A percentile compares a stretch with the other conserved stretches of the same genome.
phyloP scores from a whole-genome alignment of 1,139 yeast genomes.

The Sugiyamaella japonica region DNA sequence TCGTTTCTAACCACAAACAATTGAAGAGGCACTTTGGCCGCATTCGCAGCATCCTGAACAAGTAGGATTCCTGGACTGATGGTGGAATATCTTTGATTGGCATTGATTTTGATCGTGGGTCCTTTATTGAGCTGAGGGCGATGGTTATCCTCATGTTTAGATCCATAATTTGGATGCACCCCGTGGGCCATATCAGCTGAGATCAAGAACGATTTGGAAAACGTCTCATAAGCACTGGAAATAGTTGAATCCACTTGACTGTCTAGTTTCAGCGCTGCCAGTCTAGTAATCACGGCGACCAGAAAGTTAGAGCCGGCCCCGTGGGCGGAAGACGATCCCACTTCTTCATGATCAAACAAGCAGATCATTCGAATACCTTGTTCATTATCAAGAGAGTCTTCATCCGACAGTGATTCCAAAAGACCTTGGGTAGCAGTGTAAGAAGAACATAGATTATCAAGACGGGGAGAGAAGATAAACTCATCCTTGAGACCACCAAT shows the following conservation, averaged over 20 bases:
- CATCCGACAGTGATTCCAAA: slow-evolving; percentile 49
- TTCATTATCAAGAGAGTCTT: slow-evolving; percentile 46
- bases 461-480: slow-evolving; percentile 88
- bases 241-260: slow-evolving; percentile 37
- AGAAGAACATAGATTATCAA: slow-evolving; percentile 88
- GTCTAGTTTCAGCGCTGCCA: slow-evolving; percentile 52
- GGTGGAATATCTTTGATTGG: slow-evolving; percentile 93
- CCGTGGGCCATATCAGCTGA: slow-evolving; percentile 99
- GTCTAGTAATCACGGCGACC: slow-evolving; percentile 71
- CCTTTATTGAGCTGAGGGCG: slow-evolving; percentile 83
- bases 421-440: slow-evolving; percentile 75
- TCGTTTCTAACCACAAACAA: slow-evolving; percentile 88
- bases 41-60: slow-evolving; percentile 68
- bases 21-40: slow-evolving; percentile 53
- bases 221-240: slow-evolving; percentile 54
- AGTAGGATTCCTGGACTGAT: slow-evolving; percentile 87
- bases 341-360: slow-evolving; percentile 91
- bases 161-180: slow-evolving; percentile 85
- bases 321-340: slow-evolving; percentile 91
- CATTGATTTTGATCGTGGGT: slow-evolving; percentile 90
- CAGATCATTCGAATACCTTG: slow-evolving; percentile 69
- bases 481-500: slow-evolving; percentile 90
- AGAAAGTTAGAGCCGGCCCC: slow-evolving; percentile 94
- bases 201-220: slow-evolving; percentile 80
- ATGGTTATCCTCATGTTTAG: slow-evolving; percentile 72